A percentile compares a stretch with the other conserved stretches of the same genome.
Evolutionary conservation across 352 stramenopile species (phyloP).

Genomic region (Phytophthora palmivora): DNA sequence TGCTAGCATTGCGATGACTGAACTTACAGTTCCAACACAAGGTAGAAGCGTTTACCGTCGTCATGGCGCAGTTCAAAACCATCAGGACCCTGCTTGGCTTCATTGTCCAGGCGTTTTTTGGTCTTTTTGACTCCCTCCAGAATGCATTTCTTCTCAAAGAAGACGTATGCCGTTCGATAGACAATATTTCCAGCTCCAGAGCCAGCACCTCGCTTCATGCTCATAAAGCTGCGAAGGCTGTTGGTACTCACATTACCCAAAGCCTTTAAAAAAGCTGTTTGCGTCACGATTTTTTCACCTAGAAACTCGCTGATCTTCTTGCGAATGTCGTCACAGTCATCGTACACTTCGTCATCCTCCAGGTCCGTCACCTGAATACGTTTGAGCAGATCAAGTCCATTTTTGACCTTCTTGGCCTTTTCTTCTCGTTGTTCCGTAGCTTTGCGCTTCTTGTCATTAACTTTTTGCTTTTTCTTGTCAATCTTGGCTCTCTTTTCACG

Average conservation of each 20-base stretch:
- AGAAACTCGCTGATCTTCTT: slow-evolving; percentile 52
- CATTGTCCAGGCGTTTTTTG: slow-evolving; percentile 44
- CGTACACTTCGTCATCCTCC: slow-evolving; percentile 37
- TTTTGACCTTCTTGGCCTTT: slow-evolving; percentile 30
- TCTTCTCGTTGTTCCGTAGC: slow-evolving; percentile 13
- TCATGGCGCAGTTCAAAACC: slow-evolving; percentile 9
- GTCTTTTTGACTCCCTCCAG: slow-evolving; percentile 45
- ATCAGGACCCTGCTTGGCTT: slow-evolving; percentile 11
- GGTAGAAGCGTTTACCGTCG: slow-evolving; percentile 4
- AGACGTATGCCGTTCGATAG: slow-evolving; percentile 49
- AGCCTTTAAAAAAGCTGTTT: slow-evolving; percentile 41
- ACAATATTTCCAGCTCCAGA: slow-evolving; percentile 52
- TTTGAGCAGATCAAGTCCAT: slow-evolving; percentile 36
- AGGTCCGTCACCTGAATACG: slow-evolving; percentile 42
- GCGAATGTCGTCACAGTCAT: slow-evolving; percentile 59
- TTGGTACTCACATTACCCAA: slow-evolving; percentile 46
- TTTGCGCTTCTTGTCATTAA: slow-evolving; percentile 30
- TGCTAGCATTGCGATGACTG: background rate
- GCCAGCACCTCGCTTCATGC: slow-evolving; percentile 41
- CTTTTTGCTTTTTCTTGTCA: slow-evolving; percentile 23
- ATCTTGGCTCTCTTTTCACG: slow-evolving; percentile 22
- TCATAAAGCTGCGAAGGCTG: slow-evolving; percentile 51
- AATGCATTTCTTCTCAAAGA: slow-evolving; percentile 61
- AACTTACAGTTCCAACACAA: slow-evolving; percentile 5
- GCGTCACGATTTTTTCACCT: slow-evolving; percentile 37